Evolutionary conservation across 805 yeast species (phyloP).

Genomic region (Saturnispora sekii): DNA sequence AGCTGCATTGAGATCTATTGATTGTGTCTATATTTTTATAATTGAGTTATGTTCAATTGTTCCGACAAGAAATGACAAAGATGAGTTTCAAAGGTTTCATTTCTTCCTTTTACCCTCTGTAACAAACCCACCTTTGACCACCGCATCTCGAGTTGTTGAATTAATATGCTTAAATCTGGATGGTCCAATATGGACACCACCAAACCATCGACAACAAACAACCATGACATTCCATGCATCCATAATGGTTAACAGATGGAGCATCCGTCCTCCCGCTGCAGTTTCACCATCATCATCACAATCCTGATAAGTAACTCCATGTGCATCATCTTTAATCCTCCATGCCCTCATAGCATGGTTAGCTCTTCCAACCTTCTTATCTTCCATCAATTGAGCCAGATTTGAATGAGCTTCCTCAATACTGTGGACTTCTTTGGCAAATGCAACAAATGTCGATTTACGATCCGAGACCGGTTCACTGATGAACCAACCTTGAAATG

Average conservation of each 20-base stretch:
- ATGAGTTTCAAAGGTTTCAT: no score
- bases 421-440: slow-evolving; percentile 50
- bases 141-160: slow-evolving; percentile 77
- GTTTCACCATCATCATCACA: slow-evolving; percentile 97
- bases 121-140: slow-evolving; percentile 51
- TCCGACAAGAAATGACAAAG: no score
- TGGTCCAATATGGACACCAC: slow-evolving; percentile 86
- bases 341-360: slow-evolving; percentile 82
- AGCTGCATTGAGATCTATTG: no score
- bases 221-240: slow-evolving; percentile 80
- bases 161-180: slow-evolving; percentile 92
- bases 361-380: slow-evolving; percentile 58
- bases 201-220: slow-evolving; percentile 86
- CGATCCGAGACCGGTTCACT: slow-evolving; percentile 77
- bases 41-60: no score
- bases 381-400: slow-evolving; percentile 45
- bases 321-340: slow-evolving; percentile 49
- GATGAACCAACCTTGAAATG: slow-evolving; percentile 61
- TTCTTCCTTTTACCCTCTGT: slow-evolving; percentile 11
- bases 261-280: slow-evolving; percentile 85
- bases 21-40: no score
- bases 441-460: slow-evolving; percentile 78
- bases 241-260: slow-evolving; percentile 66
- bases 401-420: slow-evolving; percentile 57
- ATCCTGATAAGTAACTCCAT: slow-evolving; percentile 60